Base-by-base conservation (phyloP, 1,284 basidiomycete genomes). In the Pseudozyma thailandica region DNA sequence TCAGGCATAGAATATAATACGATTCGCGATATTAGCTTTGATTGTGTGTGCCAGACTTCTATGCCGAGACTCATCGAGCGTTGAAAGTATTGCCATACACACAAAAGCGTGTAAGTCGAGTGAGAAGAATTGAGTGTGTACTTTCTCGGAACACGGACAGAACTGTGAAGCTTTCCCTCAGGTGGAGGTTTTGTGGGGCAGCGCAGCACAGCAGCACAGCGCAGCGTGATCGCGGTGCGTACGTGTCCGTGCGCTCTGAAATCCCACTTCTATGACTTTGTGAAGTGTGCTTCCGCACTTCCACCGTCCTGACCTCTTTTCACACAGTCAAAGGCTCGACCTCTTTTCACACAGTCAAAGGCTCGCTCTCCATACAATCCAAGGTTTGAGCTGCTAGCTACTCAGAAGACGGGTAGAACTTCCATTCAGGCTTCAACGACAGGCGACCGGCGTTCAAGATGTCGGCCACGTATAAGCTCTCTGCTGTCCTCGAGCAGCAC, bases 401-500 rank as follows among this genome's bases (percentile, higher is more conserved):
- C n/a, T n/a, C n/a, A n/a, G n/a, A n/a, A n/a, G n/a, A n/a, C n/a
- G n/a, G n/a, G n/a, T n/a, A n/a, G n/a, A n/a, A n/a, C n/a, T n/a
- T n/a, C 10, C 26, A 18, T 3, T 1, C 26, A n/a, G 21, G 10
- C 9, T 26, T 10, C 35, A 16, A 25, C n/a, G n/a, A n/a, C n/a
- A n/a, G n/a, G n/a, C n/a, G n/a, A n/a, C n/a, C n/a, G n/a, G n/a
- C n/a, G n/a, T n/a, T 20, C 38, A 51, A 25, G 28, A 71, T 65
- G 61, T 35, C 52, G 38, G 15, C 50, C 9, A 50, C 52, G 4
- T 72, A 68, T 63, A 68, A 68, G 56, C 63, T 81, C 7, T 73
- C 77, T 15, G 68, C 66, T 15, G 65, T 70, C 43, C 55, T 80
- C 13, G 50, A 71, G 21, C 74, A 72, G 37, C 80, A 81, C 55